Percentiles rank a stretch among this genome's conserved stretches.
phyloP scores from a whole-genome alignment of 257 asterid species.

The Solanum virginianum region DNA sequence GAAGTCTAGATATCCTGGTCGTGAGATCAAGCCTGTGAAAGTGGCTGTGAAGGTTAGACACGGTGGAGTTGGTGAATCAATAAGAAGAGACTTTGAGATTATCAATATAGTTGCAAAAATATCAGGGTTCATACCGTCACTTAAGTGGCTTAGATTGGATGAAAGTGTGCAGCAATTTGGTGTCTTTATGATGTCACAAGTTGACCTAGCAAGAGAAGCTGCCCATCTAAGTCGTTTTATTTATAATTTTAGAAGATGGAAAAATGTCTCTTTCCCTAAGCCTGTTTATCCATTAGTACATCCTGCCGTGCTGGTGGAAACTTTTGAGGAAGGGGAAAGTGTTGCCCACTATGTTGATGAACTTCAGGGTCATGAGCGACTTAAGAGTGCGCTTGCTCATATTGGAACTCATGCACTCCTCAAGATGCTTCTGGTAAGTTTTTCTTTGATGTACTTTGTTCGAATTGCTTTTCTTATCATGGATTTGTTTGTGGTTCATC shows the following conservation, averaged over 20 bases:
- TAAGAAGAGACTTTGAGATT: slow-evolving; percentile 72
- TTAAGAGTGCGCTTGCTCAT: slow-evolving; percentile 72
- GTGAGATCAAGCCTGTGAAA: slow-evolving; percentile 42
- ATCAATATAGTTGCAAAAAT: slow-evolving; percentile 55
- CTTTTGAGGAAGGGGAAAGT: slow-evolving; percentile 81
- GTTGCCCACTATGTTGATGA: slow-evolving; percentile 67
- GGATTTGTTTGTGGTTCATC: not conserved
- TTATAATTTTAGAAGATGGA: slow-evolving; percentile 83
- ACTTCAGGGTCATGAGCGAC: slow-evolving; percentile 46
- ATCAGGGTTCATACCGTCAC: slow-evolving; percentile 52
- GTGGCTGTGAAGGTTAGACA: slow-evolving; percentile 92
- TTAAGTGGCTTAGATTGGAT: slow-evolving; percentile 80
- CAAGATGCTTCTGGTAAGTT: slow-evolving; percentile 76
- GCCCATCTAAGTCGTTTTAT: slow-evolving; percentile 80
- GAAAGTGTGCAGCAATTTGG: slow-evolving; percentile 83
- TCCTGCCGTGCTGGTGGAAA: slow-evolving; percentile 87
- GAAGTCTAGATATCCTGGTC: slow-evolving; percentile 44
- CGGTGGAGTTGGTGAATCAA: slow-evolving; percentile 89
- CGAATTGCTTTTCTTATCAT: not conserved
- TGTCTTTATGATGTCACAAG: slow-evolving; percentile 89
- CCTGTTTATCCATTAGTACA: slow-evolving; percentile 89
- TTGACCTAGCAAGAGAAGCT: slow-evolving; percentile 85
- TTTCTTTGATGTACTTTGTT: not conserved
- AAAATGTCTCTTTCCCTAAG: slow-evolving; percentile 74
- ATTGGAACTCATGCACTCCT: slow-evolving; percentile 84